A percentile compares a stretch with the other conserved stretches of the same genome.
Evolutionary conservation across 208 protist species (phyloP).

Genomic region (Acanthamoeba royreba): DNA sequence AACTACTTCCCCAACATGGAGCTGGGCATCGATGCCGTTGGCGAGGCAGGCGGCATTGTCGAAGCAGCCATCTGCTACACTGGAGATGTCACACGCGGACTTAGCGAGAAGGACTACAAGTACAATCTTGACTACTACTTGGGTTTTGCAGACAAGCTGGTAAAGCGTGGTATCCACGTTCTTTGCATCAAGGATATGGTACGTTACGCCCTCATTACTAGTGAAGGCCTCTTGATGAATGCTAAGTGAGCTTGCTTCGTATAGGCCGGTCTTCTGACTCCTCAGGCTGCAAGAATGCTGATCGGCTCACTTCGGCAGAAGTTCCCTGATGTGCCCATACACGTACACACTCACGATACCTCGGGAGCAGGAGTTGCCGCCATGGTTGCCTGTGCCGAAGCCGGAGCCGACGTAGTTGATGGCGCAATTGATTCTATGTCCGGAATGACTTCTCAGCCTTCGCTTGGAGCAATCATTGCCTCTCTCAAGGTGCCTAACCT

Average conservation of each 20-base stretch:
- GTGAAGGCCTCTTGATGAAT: neutral
- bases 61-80: conserved; percentile 87
- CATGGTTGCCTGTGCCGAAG: conserved; percentile 77
- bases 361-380: conserved; percentile 82
- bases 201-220: neutral
- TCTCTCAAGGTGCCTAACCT: conserved; percentile 49
- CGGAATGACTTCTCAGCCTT: conserved; percentile 86
- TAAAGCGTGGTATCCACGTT: conserved; percentile 77
- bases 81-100: conserved; percentile 74
- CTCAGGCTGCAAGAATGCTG: conserved; percentile 69
- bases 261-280: conserved; percentile 81
- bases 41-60: conserved; percentile 77
- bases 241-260: conserved; percentile 62
- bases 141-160: conserved; percentile 60
- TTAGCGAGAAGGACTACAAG: conserved; percentile 78
- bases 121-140: conserved; percentile 80
- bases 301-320: conserved; percentile 56
- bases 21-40: conserved; percentile 77
- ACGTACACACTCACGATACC: conserved; percentile 92
- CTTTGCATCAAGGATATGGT: conserved; percentile 87
- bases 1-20: conserved; percentile 87
- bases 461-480: conserved; percentile 80
- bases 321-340: conserved; percentile 85
- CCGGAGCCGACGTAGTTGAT: conserved; percentile 87
- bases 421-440: conserved; percentile 83